These are phyloP conservation scores for Deinandra increscens DNA, from an alignment of 129 eudicot genomes.

Conservation along the genomic window DNA sequence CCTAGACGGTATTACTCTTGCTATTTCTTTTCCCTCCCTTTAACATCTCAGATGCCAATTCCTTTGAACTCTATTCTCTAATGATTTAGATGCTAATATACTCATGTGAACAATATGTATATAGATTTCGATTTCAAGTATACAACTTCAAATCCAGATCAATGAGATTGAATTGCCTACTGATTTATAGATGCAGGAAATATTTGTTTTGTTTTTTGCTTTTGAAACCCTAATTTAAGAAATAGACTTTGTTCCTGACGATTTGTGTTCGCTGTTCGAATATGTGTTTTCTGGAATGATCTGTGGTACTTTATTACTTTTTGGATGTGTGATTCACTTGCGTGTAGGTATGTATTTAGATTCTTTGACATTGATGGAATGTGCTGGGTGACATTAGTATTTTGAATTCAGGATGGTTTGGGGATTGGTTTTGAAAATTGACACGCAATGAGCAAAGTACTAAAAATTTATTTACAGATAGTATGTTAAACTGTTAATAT, in stretches of 20 bases:
- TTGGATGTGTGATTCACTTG: background rate
- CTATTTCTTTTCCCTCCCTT: background rate
- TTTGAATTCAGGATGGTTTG: slow-evolving; percentile 8
- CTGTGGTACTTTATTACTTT: background rate
- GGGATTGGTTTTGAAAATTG: no score
- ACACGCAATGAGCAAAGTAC: no score
- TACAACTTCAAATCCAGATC: background rate
- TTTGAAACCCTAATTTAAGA: slow-evolving; percentile 23
- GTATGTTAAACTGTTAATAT: no score
- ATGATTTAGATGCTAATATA: background rate
- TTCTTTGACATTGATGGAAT: slow-evolving; percentile 5
- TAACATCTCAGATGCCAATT: slow-evolving; percentile 3
- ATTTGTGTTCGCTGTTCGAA: background rate
- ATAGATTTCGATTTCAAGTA: background rate
- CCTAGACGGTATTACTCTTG: background rate
- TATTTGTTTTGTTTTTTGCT: background rate
- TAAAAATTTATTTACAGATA: no score
- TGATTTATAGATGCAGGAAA: background rate
- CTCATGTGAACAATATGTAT: background rate
- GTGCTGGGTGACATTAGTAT: no score
- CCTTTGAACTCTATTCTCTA: background rate
- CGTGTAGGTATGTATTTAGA: background rate
- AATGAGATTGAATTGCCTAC: background rate
- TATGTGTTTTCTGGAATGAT: background rate
- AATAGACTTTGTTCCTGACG: background rate